Evolutionary conservation across 305 asterid genomes (phyloP), one percentile per base, ranked within the genome.

Genomic region (Solanum aculeatissimum): DNA sequence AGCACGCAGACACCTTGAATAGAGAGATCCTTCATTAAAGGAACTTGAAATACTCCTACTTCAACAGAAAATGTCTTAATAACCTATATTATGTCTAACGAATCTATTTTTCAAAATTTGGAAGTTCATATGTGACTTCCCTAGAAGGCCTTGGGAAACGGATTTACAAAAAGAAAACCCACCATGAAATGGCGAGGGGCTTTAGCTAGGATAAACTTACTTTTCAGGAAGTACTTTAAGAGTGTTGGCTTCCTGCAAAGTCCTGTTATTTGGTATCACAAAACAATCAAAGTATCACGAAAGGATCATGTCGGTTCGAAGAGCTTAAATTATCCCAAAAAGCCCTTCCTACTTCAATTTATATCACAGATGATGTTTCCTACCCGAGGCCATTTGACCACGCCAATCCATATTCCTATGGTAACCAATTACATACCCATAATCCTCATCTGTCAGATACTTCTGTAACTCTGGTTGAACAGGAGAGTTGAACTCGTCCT

Each of bases 371-470:
- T 27, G 60, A 60, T 69, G 66, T 58, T 74, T 60, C 83, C 66
- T 47, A 42, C 70, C 51, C 25, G 62, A 72, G 40, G 66, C 32
- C 18, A 29, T 21, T 62, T 18, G 35, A 77, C 65, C 43, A 51
- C 13, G 40, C 29, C 79, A 77, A 25, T 55, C 78, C 1, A 40
- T 82, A 84, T 51, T 69, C 55, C 40, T 19, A 21, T 12, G 16
- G 47, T 29, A 85, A 81, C 45, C 23, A 62, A 83, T 18, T 12
- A 62, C 62, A 63, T 90, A 95, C 98, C 98, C 90, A 92, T 87
- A 93, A 85, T 97, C 99, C 83, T 97, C 99, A 84, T 97, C 98
- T 38, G 93, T 87, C 43, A 94, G 91, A 91, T 88, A 92, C 91
- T 94, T 97, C 77, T 95, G 98, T 57, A 97, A 90, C 88, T 97